Evolutionary conservation across 331 rosid genomes (phyloP).

Genomic region (Cydonia oblonga): DNA sequence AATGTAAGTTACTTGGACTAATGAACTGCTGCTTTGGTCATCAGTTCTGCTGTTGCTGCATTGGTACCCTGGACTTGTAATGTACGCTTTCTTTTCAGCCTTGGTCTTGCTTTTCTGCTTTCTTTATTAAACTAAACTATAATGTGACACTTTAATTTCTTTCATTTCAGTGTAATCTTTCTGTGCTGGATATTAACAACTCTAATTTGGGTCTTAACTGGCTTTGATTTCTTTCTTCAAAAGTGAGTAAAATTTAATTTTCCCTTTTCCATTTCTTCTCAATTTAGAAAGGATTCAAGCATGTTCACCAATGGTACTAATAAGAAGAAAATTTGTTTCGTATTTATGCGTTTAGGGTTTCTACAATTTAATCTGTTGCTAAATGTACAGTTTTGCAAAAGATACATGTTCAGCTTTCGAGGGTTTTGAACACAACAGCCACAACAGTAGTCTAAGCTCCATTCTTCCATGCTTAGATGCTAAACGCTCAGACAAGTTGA

Average conservation of each 20-base stretch:
- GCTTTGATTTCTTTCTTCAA: constrained; percentile 55
- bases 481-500: constrained; percentile 28
- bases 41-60: constrained; percentile 45
- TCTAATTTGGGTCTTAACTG: constrained; percentile 52
- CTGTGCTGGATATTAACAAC: constrained; percentile 58
- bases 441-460: constrained; percentile 44
- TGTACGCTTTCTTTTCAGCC: constrained; percentile 17
- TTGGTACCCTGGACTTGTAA: constrained; percentile 65
- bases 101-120: background rate
- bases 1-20: constrained; percentile 7
- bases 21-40: constrained; percentile 24
- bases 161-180: constrained; percentile 39
- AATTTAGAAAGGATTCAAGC: too few species aligned
- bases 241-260: constrained; percentile 30
- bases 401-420: constrained; percentile 56
- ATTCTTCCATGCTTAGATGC: constrained; percentile 52
- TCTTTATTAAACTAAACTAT: too few species aligned
- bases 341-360: too few species aligned
- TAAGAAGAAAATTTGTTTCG: too few species aligned
- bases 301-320: background rate
- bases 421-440: constrained; percentile 37
- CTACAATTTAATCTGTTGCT: background rate
- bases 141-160: too few species aligned
- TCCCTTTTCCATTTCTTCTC: background rate
- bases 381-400: constrained; percentile 33